These are phyloP conservation scores for Sphaerostilbella broomeana DNA, from an alignment of 2,329 filamentous ascomycete genomes.

Conservation along the genomic window DNA sequence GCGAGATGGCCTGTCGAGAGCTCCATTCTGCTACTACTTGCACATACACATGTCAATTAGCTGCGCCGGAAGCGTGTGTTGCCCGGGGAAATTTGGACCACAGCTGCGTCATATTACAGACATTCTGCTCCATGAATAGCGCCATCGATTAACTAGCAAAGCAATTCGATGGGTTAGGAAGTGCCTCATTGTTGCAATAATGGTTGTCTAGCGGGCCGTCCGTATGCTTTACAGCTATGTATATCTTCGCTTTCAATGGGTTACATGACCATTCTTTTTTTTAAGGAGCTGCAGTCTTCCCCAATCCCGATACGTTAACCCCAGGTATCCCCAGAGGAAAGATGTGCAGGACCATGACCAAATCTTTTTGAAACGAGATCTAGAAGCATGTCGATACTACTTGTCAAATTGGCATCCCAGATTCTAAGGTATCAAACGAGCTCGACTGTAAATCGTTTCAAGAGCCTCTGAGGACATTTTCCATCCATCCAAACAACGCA, in stretches of 20 bases:
- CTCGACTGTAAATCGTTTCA: not conserved
- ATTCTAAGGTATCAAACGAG: not conserved
- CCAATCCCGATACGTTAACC: not conserved
- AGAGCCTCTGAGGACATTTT: not conserved
- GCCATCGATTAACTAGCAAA: not conserved
- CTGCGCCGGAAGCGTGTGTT: not conserved
- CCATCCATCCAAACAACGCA: not conserved
- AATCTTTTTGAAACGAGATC: no score
- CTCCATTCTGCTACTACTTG: not conserved
- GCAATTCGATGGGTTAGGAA: not conserved
- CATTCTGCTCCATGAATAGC: not conserved
- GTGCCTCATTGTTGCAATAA: not conserved
- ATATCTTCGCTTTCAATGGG: no score
- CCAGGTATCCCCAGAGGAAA: no score
- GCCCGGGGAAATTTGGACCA: not conserved
- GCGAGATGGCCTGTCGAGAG: not conserved
- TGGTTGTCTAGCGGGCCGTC: not conserved
- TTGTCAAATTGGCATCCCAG: not conserved
- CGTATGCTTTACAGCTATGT: not conserved
- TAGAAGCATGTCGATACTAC: no score
- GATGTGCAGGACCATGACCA: no score
- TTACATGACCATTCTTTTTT: no score
- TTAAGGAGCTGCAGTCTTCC: not conserved
- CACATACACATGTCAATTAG: not conserved
- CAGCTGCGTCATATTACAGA: slow-evolving; percentile 5